phyloP scores from a whole-genome alignment of 2,329 filamentous ascomycete genomes.

The Fusarium coffeatum region DNA sequence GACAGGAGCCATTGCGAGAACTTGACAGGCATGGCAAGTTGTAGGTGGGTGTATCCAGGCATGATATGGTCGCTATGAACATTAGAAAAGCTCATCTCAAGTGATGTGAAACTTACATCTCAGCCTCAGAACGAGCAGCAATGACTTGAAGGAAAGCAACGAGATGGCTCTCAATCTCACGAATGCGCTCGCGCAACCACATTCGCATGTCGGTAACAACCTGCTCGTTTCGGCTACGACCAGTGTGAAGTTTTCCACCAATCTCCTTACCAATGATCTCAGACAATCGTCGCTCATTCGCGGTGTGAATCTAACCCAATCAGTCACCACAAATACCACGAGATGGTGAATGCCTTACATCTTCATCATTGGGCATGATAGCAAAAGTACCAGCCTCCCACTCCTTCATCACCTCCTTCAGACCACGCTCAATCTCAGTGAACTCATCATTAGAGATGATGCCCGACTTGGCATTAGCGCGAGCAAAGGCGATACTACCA shows the following conservation, averaged over 20 bases:
- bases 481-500: slow-evolving; percentile 83
- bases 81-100: neutral
- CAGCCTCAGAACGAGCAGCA: slow-evolving; percentile 66
- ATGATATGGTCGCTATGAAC: slow-evolving; percentile 40
- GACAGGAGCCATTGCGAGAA: slow-evolving; percentile 43
- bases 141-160: slow-evolving; percentile 76
- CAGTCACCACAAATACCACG: slow-evolving; percentile 7
- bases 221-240: slow-evolving; percentile 89
- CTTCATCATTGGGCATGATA: slow-evolving; percentile 64
- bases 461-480: slow-evolving; percentile 79
- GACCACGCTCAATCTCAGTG: slow-evolving; percentile 76
- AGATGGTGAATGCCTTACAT: slow-evolving; percentile 51
- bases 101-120: slow-evolving; percentile 44
- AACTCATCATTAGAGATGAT: slow-evolving; percentile 82
- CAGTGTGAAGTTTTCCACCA: slow-evolving; percentile 90
- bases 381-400: slow-evolving; percentile 65
- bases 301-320: slow-evolving; percentile 65
- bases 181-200: slow-evolving; percentile 83
- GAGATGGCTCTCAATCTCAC: slow-evolving; percentile 75
- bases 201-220: slow-evolving; percentile 90
- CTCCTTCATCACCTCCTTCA: slow-evolving; percentile 68
- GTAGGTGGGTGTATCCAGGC: slow-evolving; percentile 47
- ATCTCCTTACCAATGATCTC: slow-evolving; percentile 89
- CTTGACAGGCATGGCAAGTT: slow-evolving; percentile 41
- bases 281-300: slow-evolving; percentile 77